Evolutionary conservation across 305 asterid species (phyloP).

Genomic region (Nicotiana rustica): DNA sequence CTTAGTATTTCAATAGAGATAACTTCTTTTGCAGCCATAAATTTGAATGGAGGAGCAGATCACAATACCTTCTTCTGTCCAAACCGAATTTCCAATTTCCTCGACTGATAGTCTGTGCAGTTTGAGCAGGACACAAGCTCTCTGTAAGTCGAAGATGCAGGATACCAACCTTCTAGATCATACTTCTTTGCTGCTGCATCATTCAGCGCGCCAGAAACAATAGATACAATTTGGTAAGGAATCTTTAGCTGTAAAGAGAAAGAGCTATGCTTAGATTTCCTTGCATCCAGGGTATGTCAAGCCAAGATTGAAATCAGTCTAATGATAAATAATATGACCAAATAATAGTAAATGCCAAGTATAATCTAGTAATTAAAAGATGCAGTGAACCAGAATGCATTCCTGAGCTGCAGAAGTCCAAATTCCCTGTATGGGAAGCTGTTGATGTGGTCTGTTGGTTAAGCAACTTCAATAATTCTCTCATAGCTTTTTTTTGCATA

Average conservation of each 20-base stretch:
- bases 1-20: background rate
- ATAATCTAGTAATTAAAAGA: background rate
- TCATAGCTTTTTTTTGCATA: background rate
- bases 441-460: background rate
- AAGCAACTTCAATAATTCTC: background rate
- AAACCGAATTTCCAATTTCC: constrained; percentile 83
- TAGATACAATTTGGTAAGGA: constrained; percentile 84
- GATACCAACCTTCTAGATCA: constrained; percentile 96
- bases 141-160: constrained; percentile 79
- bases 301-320: background rate
- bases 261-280: background rate
- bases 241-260: constrained; percentile 66
- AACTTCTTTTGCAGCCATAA: background rate
- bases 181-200: constrained; percentile 98
- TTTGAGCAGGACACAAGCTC: constrained; percentile 96
- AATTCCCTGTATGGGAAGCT: background rate
- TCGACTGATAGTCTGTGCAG: constrained; percentile 88
- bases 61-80: constrained; percentile 85
- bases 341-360: background rate
- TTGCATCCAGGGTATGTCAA: background rate
- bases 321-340: background rate
- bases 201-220: constrained; percentile 91
- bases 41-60: background rate
- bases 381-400: constrained; percentile 6
- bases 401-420: constrained; percentile 3